These are phyloP conservation scores for Cercospora berteroae DNA, from an alignment of 2,329 filamentous ascomycete species.

Conservation along the genomic window DNA sequence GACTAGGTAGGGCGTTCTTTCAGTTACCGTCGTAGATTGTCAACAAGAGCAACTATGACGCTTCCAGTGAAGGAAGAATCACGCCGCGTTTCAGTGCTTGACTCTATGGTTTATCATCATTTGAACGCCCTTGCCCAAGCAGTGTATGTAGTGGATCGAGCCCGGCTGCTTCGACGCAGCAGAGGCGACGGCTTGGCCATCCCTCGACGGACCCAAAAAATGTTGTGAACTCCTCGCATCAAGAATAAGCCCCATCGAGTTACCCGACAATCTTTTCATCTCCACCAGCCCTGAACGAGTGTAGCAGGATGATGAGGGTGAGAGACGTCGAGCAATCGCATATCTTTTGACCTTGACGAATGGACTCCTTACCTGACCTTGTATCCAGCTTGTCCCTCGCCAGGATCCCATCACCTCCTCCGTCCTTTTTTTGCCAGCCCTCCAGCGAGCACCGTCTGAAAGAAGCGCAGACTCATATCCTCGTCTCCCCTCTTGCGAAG, in stretches of 20 bases:
- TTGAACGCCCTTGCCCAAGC: slow-evolving; percentile 49
- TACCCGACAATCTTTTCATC: slow-evolving; percentile 56
- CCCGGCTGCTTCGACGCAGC: slow-evolving; percentile 70
- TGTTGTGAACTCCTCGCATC: slow-evolving; percentile 77
- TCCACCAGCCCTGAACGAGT: slow-evolving; percentile 20
- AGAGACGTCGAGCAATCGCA: slow-evolving; percentile 74
- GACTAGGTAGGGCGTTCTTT: slow-evolving; percentile 13
- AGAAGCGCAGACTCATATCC: slow-evolving; percentile 79
- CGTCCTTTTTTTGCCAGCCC: slow-evolving; percentile 33
- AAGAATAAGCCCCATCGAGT: slow-evolving; percentile 99
- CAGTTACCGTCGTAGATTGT: slow-evolving; percentile 41
- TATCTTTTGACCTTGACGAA: slow-evolving; percentile 95
- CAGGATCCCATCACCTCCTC: slow-evolving; percentile 38
- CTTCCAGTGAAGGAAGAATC: slow-evolving; percentile 48
- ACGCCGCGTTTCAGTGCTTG: slow-evolving; percentile 77
- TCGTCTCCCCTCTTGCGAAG: slow-evolving; percentile 58
- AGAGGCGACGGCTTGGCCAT: slow-evolving; percentile 37
- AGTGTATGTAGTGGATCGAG: slow-evolving; percentile 40
- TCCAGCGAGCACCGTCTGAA: slow-evolving; percentile 35
- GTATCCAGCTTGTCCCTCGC: slow-evolving; percentile 43
- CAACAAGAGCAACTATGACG: slow-evolving; percentile 35
- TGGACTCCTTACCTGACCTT: slow-evolving; percentile 59
- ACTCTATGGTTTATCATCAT: slow-evolving; percentile 99
- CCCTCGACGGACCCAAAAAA: slow-evolving; percentile 45
- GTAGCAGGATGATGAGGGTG: slow-evolving; percentile 25